phyloP scores from a whole-genome alignment of 2,329 filamentous ascomycete species.

The Orbilia javanica region DNA sequence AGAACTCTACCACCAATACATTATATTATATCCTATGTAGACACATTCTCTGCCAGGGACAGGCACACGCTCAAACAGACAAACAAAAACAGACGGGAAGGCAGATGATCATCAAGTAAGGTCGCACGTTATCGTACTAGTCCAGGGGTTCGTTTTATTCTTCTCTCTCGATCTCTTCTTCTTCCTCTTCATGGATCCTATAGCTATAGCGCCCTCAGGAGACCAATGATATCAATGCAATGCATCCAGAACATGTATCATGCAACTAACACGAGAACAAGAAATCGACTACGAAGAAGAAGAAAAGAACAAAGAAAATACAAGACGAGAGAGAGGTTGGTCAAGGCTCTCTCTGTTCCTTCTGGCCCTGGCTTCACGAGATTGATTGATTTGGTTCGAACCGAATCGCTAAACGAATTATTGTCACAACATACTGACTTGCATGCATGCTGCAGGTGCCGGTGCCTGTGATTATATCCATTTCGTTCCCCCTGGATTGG shows the following conservation, averaged over 20 bases:
- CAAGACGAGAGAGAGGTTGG: not conserved
- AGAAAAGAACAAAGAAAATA: too few relatives aligned
- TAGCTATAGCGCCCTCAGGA: not conserved
- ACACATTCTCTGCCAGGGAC: too few relatives aligned
- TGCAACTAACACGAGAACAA: not conserved
- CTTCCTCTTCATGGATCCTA: not conserved
- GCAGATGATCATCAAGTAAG: too few relatives aligned
- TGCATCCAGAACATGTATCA: not conserved
- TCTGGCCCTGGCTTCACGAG: slow-evolving; percentile 27
- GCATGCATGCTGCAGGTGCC: slow-evolving; percentile 23
- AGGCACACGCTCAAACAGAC: too few relatives aligned
- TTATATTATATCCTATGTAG: too few relatives aligned
- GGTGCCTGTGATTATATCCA: slow-evolving; percentile 26
- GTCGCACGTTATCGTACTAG: not conserved
- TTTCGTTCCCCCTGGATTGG: not conserved
- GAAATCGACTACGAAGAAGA: not conserved
- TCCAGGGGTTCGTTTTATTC: slow-evolving; percentile 16
- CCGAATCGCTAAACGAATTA: slow-evolving; percentile 15
- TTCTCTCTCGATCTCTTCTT: not conserved
- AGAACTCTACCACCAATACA: slow-evolving; percentile 1
- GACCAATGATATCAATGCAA: too few relatives aligned
- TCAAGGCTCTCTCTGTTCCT: too few relatives aligned
- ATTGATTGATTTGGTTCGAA: slow-evolving; percentile 14
- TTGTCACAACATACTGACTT: not conserved
- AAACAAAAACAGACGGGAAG: too few relatives aligned